phyloP scores from a whole-genome alignment of 495 filamentous ascomycete genomes.

The Xylaria palmicola region DNA sequence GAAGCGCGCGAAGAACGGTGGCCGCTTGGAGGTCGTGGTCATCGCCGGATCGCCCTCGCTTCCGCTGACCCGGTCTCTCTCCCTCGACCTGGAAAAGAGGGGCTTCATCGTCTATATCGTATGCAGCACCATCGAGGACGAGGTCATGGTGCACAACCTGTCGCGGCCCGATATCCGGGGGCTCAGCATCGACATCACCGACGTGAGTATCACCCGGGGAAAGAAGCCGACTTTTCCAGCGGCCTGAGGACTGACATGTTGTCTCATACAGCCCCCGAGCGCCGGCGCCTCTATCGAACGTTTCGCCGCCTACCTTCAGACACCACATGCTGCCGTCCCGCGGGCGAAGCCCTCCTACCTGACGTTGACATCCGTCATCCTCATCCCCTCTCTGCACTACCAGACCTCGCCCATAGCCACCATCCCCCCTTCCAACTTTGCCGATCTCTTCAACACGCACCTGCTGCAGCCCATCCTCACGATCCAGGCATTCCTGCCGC shows the following conservation, averaged over 20 bases:
- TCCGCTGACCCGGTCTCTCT: slow-evolving; percentile 75
- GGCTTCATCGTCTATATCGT: slow-evolving; percentile 94
- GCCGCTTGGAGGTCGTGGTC: slow-evolving; percentile 84
- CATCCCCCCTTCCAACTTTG: slow-evolving; percentile 76
- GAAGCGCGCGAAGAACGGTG: slow-evolving; percentile 74
- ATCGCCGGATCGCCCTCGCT: slow-evolving; percentile 80
- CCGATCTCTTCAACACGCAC: slow-evolving; percentile 85
- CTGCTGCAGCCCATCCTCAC: slow-evolving; percentile 89
- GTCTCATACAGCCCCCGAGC: slow-evolving; percentile 37
- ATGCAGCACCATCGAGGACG: slow-evolving; percentile 75
- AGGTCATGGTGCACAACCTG: slow-evolving; percentile 71
- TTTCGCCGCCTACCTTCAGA: slow-evolving; percentile 65
- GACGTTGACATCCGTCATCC: slow-evolving; percentile 70
- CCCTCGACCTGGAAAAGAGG: slow-evolving; percentile 80
- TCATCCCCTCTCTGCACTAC: slow-evolving; percentile 71
- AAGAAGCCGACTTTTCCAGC: background rate
- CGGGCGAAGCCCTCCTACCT: slow-evolving; percentile 72
- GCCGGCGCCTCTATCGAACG: slow-evolving; percentile 60
- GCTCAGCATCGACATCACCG: slow-evolving; percentile 77
- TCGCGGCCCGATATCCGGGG: slow-evolving; percentile 76
- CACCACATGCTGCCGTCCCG: slow-evolving; percentile 68
- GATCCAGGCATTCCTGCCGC: slow-evolving; percentile 80
- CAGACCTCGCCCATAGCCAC: slow-evolving; percentile 77
- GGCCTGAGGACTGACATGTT: slow-evolving; percentile 19
- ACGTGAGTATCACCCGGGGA: slow-evolving; percentile 46